Base-by-base conservation (phyloP, 352 stramenopile species). In the Globisporangium cystogenes region DNA sequence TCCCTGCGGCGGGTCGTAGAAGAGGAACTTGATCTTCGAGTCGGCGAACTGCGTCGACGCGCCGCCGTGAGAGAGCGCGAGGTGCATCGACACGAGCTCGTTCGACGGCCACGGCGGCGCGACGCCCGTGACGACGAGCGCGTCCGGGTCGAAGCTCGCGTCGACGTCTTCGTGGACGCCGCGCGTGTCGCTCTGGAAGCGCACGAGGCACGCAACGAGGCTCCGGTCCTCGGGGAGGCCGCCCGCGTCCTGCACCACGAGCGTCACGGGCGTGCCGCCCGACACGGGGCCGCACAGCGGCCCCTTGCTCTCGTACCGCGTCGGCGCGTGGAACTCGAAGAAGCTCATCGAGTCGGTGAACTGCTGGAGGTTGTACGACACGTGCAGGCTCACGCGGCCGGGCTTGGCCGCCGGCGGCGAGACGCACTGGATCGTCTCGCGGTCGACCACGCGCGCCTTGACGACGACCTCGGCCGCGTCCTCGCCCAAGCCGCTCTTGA, bases 281-380 rank as follows among this genome's bases (percentile, higher is more conserved):
- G 70, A 84, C 1, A 86, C 69, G 0, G 74, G 74, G 0, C 79
- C 79, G 48, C 79, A 90, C 14, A 86, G 46, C 4, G 67, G 74
- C 3, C 70, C 74, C 39, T 58, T 67, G 31, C 70, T 68, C 4
- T 55, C 31, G 36, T 77, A 90, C 15, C 42, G 52, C 1, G 76
- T 83, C 15, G n/a, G 47, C 14, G 62, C 52, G 44, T 90, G 79
- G 48, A 87, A 90, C 53, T 90, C 79, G 20, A 87, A 90, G 49
- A 67, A 86, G 44, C 74, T 82, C 1, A 64, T 76, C 3, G 79
- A 84, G 45, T 83, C 67, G 2, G 72, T 83, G 62, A 74, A 90
- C 61, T 90, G 70, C 53, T 87, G 76, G 0, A 86, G 55, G 44
- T 90, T 90, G 59, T 90, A 90, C 8, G 76, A 84, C 4, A 87